Base-by-base conservation (phyloP, 768 basidiomycete species). In the Phlebiopsis flavidoalba region DNA sequence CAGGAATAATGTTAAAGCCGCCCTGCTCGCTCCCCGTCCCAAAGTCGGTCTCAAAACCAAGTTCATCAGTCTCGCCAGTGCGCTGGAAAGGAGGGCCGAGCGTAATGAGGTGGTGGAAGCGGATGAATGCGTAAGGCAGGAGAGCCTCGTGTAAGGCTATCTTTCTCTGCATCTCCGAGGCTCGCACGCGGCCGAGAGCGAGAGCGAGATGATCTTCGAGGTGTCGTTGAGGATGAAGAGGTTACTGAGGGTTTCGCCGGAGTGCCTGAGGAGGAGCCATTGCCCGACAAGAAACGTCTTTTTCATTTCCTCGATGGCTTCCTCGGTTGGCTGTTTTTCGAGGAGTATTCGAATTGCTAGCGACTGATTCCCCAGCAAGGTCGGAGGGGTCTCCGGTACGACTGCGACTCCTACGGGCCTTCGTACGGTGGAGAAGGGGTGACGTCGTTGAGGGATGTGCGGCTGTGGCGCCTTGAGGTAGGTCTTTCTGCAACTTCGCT, bases 281-380 rank as follows among this genome's bases (percentile, higher is more conserved):
- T 60, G 35, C n/a, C 60, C 10, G 57, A 19, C 56, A 84, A 70
- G 64, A 86, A 81, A 45, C 84, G 75, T 64, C 73, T 77, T 71
- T n/a, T 86, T 88, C 83, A 87, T 84, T 65, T 85, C 82, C 68
- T 86, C 81, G 50, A 86, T 75, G 1, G 83, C 83, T 22, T 83
- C 82, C 26, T 73, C 67, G 6, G 80, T 79, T 7, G 79, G 75
- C 10, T 43, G 40, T 17, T 48, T n/a, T 50, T 8, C 22, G 33
- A 15, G 55, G 40, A 7, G 60, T 52, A 22, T 54, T 57, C 24
- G 24, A 17, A 5, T n/a, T 49, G 19, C 53, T 59, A 17, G 60
- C 19, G 26, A 53, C 46, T 43, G 57, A 8, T 52, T 50, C 14
- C 33, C 60, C 35, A 48, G 36, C 37, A 40, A 21, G 37, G 26